These are phyloP conservation scores for Asterella californica DNA, from an alignment of 225 moss, liverwort and hornwort species.

Conservation along the genomic window DNA sequence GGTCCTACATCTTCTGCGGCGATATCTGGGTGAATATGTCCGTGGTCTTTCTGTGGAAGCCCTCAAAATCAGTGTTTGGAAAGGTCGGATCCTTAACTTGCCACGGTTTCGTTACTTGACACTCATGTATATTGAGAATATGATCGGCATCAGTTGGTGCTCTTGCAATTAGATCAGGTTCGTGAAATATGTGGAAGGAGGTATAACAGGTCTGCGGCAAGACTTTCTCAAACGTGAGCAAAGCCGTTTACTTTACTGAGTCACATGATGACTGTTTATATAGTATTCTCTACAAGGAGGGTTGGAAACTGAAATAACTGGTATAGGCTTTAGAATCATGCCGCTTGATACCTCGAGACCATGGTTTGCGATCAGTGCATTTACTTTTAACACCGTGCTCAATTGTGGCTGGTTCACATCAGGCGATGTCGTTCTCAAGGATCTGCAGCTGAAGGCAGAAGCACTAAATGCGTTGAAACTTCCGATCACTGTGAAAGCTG, in stretches of 20 bases:
- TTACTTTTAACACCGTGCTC: neutral
- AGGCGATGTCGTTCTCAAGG: slow-evolving; percentile 98
- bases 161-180: neutral
- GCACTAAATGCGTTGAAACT: slow-evolving; percentile 91
- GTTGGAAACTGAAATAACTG: neutral
- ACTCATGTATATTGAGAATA: neutral
- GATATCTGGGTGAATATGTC: slow-evolving; percentile 97
- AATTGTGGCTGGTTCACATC: slow-evolving; percentile 1
- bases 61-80: slow-evolving; percentile 97
- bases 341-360: neutral
- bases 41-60: slow-evolving; percentile 97
- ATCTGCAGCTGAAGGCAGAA: slow-evolving; percentile 96
- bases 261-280: neutral
- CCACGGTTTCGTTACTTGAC: neutral
- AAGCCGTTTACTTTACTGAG: neutral
- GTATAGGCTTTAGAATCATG: neutral
- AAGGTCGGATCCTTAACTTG: slow-evolving; percentile 47
- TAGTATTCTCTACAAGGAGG: neutral
- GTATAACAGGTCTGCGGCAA: neutral
- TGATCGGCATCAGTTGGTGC: neutral
- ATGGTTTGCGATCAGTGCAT: neutral
- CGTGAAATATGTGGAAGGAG: neutral
- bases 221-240: neutral
- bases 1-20: slow-evolving; percentile 93
- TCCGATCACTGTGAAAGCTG: slow-evolving; percentile 95